Conservation (phyloP, 83 land plant genomes). For the Thuja plicata region DNA sequence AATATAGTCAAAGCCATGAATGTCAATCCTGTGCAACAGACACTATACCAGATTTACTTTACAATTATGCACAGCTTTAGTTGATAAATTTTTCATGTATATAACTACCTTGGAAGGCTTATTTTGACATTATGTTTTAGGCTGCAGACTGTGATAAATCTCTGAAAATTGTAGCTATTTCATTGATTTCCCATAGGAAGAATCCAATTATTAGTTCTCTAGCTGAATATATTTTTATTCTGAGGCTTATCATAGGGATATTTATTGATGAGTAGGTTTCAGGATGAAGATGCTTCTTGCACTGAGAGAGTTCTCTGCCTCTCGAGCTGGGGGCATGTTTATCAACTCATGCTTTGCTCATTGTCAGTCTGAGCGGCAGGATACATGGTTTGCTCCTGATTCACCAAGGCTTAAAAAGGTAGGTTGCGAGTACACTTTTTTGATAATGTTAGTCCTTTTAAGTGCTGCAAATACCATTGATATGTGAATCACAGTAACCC, state of each 20-base stretch:
- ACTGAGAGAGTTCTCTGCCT: constrained; percentile 30
- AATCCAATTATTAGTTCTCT: not conserved
- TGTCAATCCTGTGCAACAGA: not conserved
- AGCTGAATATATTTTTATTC: not conserved
- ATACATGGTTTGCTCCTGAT: constrained; percentile 62
- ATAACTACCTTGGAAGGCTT: not conserved
- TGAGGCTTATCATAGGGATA: not conserved
- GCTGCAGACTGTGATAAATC: not conserved
- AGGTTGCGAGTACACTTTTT: not conserved
- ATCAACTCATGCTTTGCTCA: constrained; percentile 80
- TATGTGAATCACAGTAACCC: not conserved
- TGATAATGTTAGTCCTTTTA: not conserved
- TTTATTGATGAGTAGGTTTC: constrained; percentile 43
- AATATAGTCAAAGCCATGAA: not conserved
- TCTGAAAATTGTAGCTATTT: not conserved
- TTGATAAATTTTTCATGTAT: not conserved
- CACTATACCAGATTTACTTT: not conserved
- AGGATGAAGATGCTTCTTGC: constrained; percentile 58
- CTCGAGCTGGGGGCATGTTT: constrained; percentile 50
- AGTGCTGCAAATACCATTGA: not conserved
- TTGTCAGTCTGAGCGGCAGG: constrained; percentile 66
- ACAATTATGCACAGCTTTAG: not conserved
- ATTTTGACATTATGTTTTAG: not conserved
- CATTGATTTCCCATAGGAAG: not conserved
- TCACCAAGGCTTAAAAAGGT: constrained; percentile 40